Evolutionary conservation across 257 asterid genomes (phyloP), one percentile per base, ranked within the genome.

Genomic region (Solanum ahanhuiri): DNA sequence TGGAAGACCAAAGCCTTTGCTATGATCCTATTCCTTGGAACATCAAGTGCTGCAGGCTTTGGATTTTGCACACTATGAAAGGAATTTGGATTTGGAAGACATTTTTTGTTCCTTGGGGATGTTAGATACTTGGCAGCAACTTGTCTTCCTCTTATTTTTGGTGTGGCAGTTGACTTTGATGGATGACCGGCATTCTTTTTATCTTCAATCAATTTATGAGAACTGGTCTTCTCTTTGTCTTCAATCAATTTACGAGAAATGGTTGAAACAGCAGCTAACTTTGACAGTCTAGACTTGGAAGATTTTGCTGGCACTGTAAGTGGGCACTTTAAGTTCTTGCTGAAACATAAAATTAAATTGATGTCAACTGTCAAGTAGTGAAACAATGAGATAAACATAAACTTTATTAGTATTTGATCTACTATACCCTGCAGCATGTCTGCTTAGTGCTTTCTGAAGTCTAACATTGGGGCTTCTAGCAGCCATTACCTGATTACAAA

Each of bases 61-160:
- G 92, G 89, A 84, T 91, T 92, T 91, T 90, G 95, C 90, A 95
- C 98, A 85, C 98, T 97, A 69, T 91, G 91, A 87, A 95, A 95
- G 10, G 92, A 86, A 82, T 84, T 90, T 43, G 89, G 79, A 23
- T 89, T 92, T 8, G 90, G 88, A 45, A 60, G 85, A 86, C 91
- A 85, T 30, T 87, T 92, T 88, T 91, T 96, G 93, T 93, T 93
- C 90, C 98, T 93, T 9, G 97, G 97, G 73, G 98, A 95, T 3
- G 99, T 96, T 20, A 97, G 96, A 91, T 96, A 96, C 95, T 96
- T 97, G 0, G 99, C 91, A 70, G 98, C 93, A 88, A 97, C 97
- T 20, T 91, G 94, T 87, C 85, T 96, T 58, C 91, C 91, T 90
- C 92, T 97, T 4, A 87, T 82, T 89, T 90, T 87, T 25, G 99